Evolutionary conservation across 2,329 filamentous ascomycete genomes (phyloP).

Genomic region (Verticillium longisporum): DNA sequence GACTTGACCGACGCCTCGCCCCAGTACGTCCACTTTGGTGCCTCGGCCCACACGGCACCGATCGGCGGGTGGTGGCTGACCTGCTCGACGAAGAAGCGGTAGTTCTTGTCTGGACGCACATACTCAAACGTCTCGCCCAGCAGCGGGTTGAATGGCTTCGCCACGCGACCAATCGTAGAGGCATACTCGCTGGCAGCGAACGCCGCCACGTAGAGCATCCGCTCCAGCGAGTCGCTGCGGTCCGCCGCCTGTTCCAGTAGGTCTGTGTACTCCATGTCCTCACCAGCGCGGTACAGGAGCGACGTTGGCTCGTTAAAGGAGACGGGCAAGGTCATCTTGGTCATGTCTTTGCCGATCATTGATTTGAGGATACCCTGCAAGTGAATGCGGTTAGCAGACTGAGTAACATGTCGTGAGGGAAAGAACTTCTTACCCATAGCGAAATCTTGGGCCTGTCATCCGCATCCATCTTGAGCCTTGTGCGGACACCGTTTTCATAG

Average conservation of each 20-base stretch:
- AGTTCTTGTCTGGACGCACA: conserved; percentile 89
- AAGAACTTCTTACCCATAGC: conserved; percentile 70
- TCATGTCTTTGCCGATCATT: conserved; percentile 99
- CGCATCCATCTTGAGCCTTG: conserved; percentile 77
- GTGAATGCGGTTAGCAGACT: conserved; percentile 14
- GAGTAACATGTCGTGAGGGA: not conserved
- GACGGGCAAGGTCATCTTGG: conserved; percentile 96
- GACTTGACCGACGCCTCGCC: conserved; percentile 93
- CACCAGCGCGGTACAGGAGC: conserved; percentile 84
- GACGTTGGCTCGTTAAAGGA: conserved; percentile 99
- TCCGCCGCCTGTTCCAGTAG: conserved; percentile 85
- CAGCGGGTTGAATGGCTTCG: conserved; percentile 96
- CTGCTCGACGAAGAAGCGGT: conserved; percentile 97
- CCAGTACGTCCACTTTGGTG: conserved; percentile 93
- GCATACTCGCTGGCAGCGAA: conserved; percentile 97
- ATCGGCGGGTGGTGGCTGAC: conserved; percentile 96
- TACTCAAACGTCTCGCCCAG: conserved; percentile 97
- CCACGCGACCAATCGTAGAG: conserved; percentile 91
- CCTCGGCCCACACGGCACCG: conserved; percentile 88
- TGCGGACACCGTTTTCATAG: conserved; percentile 83
- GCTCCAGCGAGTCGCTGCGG: conserved; percentile 78
- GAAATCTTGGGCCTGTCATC: conserved; percentile 92
- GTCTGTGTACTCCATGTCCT: conserved; percentile 97
- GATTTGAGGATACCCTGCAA: conserved; percentile 87
- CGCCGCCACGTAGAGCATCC: conserved; percentile 87